Evolutionary conservation across 225 moss, liverwort and hornwort genomes (phyloP), one percentile per base, ranked within the genome.

Genomic region (Climacium dendroides): DNA sequence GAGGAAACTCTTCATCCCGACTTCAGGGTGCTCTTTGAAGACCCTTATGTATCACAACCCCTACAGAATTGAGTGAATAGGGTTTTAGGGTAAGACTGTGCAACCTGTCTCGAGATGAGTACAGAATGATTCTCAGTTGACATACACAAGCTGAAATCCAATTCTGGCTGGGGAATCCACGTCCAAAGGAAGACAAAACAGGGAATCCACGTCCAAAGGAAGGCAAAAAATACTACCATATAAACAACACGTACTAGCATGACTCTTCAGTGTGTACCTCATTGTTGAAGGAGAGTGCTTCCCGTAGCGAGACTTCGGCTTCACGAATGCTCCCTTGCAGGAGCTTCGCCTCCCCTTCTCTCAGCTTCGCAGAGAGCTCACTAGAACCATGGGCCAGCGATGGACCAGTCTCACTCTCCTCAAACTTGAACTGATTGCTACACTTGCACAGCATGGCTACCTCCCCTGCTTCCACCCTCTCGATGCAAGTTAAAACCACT

Each of bases 391-490:
- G 78, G 64, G 89, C 81, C 83, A 81, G 74, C 71, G 89, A 69
- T 25, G 88, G 89, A 64, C 84, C 88, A 61, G 52, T 78, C 78
- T 89, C 89, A 78, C 64, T 86, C 85, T 89, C 93, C 58, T 94
- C 95, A 84, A 88, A 78, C 84, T 89, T 93, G 87, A 94, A 94
- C 93, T 96, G 94, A 77, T 93, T 90, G 59, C 82, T 90, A 83
- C 95, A 96, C 65, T 91, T 90, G 90, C 95, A 96, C 90, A 96
- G 93, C 95, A 96, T 96, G 88, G 91, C 90, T 87, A 35, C 14
- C 45, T 59, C 92, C 67, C 70, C 78, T 88, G 66, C 85, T 81
- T 89, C 75, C 90, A 79, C 73, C 61, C 89, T 70, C 64, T 58
- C 48, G 54, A 79, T 82, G 82, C 30, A 73, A 64, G 55, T 29